Conservation (phyloP, 257 asterid genomes). For the Cinchona pubescens region DNA sequence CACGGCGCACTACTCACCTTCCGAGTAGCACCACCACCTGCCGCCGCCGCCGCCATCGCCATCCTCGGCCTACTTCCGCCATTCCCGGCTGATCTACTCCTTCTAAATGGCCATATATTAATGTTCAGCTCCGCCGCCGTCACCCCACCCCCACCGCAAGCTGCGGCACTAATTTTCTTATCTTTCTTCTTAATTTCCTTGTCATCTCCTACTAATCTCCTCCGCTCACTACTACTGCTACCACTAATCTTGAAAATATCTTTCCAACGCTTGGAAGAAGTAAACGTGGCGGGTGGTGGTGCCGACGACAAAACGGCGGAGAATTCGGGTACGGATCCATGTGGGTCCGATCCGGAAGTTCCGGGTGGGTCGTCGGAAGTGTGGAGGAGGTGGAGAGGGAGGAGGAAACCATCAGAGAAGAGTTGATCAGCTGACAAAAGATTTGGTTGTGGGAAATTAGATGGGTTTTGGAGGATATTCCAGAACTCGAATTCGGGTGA, state of each 20-base stretch:
- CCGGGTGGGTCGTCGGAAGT: constrained; percentile 25
- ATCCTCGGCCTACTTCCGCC: constrained; percentile 61
- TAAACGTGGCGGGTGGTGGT: constrained; percentile 32
- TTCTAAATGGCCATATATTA: constrained; percentile 81
- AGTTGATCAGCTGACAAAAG: constrained; percentile 86
- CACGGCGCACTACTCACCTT: constrained; percentile 96
- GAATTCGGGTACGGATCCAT: constrained; percentile 24
- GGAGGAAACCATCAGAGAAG: constrained; percentile 80
- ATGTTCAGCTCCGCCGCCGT: constrained; percentile 79
- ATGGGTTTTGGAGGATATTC: constrained; percentile 60
- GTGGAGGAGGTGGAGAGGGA: constrained; percentile 69
- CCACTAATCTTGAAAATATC: constrained; percentile 63
- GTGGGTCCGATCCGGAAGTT: constrained; percentile 34
- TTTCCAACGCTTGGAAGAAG: constrained; percentile 80
- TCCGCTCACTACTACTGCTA: constrained; percentile 36
- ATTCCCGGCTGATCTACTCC: constrained; percentile 96
- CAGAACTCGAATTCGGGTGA: constrained; percentile 96
- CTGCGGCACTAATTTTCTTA: constrained; percentile 39
- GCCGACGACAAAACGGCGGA: constrained; percentile 30
- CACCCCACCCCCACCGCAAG: constrained; percentile 26
- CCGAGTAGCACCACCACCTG: constrained; percentile 43
- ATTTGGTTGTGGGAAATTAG: constrained; percentile 63
- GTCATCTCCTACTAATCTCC: constrained; percentile 13
- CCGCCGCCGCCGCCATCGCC: too few species aligned
- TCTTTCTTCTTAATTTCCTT: constrained; percentile 49